A percentile compares a stretch with the other conserved stretches of the same genome.
Conservation (phyloP, 2,329 filamentous ascomycete species). For the Trematosphaeria pertusa region DNA sequence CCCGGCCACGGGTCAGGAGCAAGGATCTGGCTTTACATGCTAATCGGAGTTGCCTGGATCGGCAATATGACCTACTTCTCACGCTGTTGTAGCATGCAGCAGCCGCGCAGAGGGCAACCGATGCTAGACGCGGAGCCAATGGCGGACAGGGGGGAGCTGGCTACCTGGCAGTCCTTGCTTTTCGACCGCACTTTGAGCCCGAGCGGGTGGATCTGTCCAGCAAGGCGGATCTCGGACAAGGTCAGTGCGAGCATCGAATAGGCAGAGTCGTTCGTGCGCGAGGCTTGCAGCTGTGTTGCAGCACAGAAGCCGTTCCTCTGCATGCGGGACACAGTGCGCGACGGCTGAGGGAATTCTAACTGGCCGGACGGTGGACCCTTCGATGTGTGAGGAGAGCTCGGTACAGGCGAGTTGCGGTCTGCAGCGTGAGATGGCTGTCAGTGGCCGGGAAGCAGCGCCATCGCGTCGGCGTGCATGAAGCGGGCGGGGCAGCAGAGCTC, state of each 20-base stretch:
- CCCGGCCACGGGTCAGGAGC: too few species aligned
- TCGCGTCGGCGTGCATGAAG: conserved; percentile 7
- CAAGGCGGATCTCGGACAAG: conserved; percentile 12
- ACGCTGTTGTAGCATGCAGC: not conserved
- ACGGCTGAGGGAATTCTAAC: conserved; percentile 9
- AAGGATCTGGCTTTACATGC: too few species aligned
- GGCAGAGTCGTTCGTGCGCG: conserved; percentile 10
- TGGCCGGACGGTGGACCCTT: conserved; percentile 4
- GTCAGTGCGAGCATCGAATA: conserved; percentile 17
- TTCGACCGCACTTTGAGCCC: conserved; percentile 2
- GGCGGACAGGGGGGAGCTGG: not conserved
- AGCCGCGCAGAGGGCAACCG: not conserved
- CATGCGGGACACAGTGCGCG: not conserved
- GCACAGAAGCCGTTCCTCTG: too few species aligned
- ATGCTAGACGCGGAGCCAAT: not conserved
- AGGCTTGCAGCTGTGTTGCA: conserved; percentile 9
- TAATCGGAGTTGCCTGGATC: too few species aligned
- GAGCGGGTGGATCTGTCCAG: conserved; percentile 14
- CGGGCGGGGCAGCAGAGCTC: not conserved
- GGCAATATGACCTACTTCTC: too few species aligned
- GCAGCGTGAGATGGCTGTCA: not conserved
- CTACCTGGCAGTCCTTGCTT: not conserved
- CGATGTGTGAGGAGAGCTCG: not conserved
- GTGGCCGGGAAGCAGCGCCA: not conserved
- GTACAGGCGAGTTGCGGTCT: conserved; percentile 6